These are phyloP conservation scores for Cavenderia fasciculata DNA, from an alignment of 78 protist species.

Conservation along the genomic window DNA sequence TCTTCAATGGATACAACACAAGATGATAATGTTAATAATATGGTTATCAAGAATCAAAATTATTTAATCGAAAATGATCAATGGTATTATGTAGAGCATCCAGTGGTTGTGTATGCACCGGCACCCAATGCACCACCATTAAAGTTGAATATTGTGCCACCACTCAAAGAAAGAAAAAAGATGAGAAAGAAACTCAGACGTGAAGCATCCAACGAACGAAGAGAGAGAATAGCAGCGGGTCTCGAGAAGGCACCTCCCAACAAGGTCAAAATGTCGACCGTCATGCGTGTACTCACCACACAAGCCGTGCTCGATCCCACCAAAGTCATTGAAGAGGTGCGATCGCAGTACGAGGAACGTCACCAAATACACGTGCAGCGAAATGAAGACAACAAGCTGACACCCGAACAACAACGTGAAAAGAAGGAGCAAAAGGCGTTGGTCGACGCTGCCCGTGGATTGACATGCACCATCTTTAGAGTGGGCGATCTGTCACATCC, in stretches of 20 bases:
- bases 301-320: slow-evolving; percentile 81
- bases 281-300: slow-evolving; percentile 71
- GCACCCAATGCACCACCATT: slow-evolving; percentile 15
- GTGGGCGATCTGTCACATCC: slow-evolving; percentile 72
- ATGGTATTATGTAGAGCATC: slow-evolving; percentile 81
- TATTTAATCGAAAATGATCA: slow-evolving; percentile 9
- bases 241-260: slow-evolving; percentile 76
- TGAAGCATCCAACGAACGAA: slow-evolving; percentile 49
- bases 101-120: slow-evolving; percentile 75
- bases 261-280: slow-evolving; percentile 78
- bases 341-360: slow-evolving; percentile 52
- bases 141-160: slow-evolving; percentile 44
- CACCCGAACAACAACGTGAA: slow-evolving; percentile 62
- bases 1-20: not conserved
- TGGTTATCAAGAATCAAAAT: not conserved
- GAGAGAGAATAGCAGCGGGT: slow-evolving; percentile 77
- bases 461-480: slow-evolving; percentile 29
- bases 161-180: slow-evolving; percentile 70
- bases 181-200: slow-evolving; percentile 51
- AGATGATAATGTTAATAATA: not conserved
- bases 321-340: slow-evolving; percentile 10
- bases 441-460: slow-evolving; percentile 21
- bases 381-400: slow-evolving; percentile 57
- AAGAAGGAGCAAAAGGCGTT: slow-evolving; percentile 30
- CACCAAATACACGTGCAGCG: not conserved